Conservation (phyloP, 306 rosid genomes). For the Castanea crenata region DNA sequence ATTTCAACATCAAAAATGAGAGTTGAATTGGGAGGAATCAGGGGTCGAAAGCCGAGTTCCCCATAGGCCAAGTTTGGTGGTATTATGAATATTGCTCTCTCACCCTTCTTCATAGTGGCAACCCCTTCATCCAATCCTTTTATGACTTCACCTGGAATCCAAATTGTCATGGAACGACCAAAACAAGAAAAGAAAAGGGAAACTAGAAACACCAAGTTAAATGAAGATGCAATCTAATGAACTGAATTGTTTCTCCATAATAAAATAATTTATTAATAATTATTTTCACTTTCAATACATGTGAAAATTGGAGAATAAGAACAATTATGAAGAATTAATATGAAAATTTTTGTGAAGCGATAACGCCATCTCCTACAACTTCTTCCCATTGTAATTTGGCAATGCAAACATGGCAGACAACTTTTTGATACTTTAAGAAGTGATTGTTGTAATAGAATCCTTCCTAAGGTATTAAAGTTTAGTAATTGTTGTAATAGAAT, state of each 20-base stretch:
- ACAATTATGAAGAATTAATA: neutral
- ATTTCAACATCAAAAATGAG: conserved; percentile 61
- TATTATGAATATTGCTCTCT: conserved; percentile 59
- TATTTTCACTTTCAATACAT: neutral
- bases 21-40: conserved; percentile 53
- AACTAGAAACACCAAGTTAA: neutral
- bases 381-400: no score
- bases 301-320: no score
- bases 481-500: neutral
- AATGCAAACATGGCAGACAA: neutral
- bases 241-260: neutral
- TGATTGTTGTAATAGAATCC: no score
- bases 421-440: neutral
- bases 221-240: neutral
- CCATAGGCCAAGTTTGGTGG: conserved; percentile 69
- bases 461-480: neutral
- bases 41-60: conserved; percentile 49
- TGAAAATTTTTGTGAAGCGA: neutral
- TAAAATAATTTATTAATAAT: neutral
- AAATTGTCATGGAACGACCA: neutral
- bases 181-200: neutral
- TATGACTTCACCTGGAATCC: conserved; percentile 57
- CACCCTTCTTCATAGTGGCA: conserved; percentile 62
- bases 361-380: neutral
- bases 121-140: conserved; percentile 73